Evolutionary conservation across 1,284 basidiomycete genomes (phyloP).

Genomic region (Irpex sp.): DNA sequence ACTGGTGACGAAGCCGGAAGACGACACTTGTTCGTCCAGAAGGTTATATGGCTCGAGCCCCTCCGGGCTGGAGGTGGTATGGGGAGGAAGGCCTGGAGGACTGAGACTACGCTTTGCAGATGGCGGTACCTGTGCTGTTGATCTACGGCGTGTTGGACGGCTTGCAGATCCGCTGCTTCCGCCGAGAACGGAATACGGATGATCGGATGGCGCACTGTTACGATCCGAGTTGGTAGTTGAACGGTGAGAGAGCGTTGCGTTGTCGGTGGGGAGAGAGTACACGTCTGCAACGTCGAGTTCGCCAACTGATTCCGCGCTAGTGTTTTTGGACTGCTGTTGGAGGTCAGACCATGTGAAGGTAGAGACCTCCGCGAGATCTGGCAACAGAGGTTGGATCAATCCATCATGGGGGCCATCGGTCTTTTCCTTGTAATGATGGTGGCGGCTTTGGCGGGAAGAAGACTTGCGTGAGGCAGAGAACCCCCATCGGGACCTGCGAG

Average conservation of each 20-base stretch:
- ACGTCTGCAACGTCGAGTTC: conserved; percentile 14
- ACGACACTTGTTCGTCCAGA: background rate
- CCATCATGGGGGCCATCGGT: conserved; percentile 22
- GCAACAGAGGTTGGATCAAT: conserved; percentile 12
- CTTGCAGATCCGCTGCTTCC: conserved; percentile 11
- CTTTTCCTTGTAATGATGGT: conserved; percentile 26
- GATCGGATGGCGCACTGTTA: background rate
- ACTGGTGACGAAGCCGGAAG: background rate
- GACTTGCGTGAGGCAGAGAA: conserved; percentile 3
- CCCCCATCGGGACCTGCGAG: background rate
- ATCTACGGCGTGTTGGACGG: conserved; percentile 10
- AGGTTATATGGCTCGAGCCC: conserved; percentile 3
- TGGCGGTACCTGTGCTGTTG: conserved; percentile 15
- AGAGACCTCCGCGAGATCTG: conserved; percentile 25
- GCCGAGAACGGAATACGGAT: conserved; percentile 11
- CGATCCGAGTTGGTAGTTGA: background rate
- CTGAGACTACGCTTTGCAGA: conserved; percentile 21
- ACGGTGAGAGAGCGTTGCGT: conserved; percentile 14
- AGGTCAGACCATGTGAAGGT: conserved; percentile 27
- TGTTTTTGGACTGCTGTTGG: conserved; percentile 18
- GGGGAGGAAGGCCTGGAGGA: conserved; percentile 24
- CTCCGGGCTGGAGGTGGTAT: conserved; percentile 2
- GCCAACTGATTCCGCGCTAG: conserved; percentile 14
- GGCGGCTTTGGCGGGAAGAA: conserved; percentile 17
- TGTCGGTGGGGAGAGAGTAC: conserved; percentile 16